Evolutionary conservation across 257 asterid genomes (phyloP), one percentile per base, ranked within the genome.

Genomic region (Solanum bulbocastanum): DNA sequence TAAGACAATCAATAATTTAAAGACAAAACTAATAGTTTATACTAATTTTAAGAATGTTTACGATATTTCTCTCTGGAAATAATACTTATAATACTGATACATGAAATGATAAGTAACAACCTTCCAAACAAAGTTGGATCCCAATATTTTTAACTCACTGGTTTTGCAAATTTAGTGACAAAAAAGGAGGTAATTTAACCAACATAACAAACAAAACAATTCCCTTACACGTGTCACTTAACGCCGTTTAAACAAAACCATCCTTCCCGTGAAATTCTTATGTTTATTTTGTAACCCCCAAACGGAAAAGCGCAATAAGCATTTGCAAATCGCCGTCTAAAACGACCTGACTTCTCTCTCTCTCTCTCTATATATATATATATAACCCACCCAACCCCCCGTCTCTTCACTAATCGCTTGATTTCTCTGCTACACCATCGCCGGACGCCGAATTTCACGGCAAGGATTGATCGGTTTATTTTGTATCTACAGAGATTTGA

Each of bases 281-380:
- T 69, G 23, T 12, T 25, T 79, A 8, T 69, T 65, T 83, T 4
- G 71, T 62, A 73, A 36, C 78, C 66, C 85, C 89, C 88, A 87
- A 71, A 58, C 91, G 87, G 87, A 93, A 92, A 90, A 85, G 88
- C 89, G 91, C 85, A 83, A 58, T n/a, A 87, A 91, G 89, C 87
- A 86, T 76, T 39, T 22, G 49, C 11, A 40, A 74, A 25, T 49
- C 83, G 86, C 89, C 88, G 91, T 91, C 90, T 79, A 87, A 86
- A 88, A 83, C 86, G 82, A 84, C 89, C 65, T 36, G 87, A 75
- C 72, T 86, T 87, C 82, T 20, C 44, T 71, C n/a, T 33, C 9
- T 27, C 88, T 36, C 58, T 13, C 52, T 74, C 30, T 74, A 37
- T 74, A 44, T 12, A 44, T 32, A 32, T 32, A 8, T 25, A 27